A percentile compares a stretch with the other conserved stretches of the same genome.
Evolutionary conservation across 768 basidiomycete species (phyloP).

Genomic region (Zangia roseola): DNA sequence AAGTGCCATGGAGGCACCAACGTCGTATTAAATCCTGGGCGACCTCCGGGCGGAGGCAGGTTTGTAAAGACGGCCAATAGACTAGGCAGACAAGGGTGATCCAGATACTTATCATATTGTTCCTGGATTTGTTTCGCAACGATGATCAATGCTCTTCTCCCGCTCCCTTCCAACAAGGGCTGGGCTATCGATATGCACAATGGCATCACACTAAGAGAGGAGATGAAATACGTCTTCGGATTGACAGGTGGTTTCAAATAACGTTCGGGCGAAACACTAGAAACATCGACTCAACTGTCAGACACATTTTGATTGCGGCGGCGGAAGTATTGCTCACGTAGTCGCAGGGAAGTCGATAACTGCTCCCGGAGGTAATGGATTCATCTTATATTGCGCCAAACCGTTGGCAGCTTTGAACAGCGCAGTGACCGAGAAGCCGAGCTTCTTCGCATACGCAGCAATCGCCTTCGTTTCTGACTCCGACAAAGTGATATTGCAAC

Average conservation of each 20-base stretch:
- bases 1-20: constrained; percentile 3
- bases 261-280: constrained; percentile 18
- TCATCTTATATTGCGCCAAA: too few species aligned
- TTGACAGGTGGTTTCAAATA: constrained; percentile 16
- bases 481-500: not conserved
- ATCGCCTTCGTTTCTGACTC: constrained; percentile 7
- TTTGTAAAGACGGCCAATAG: not conserved
- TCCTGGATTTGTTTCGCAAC: constrained; percentile 13
- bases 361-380: too few species aligned
- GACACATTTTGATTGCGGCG: too few species aligned
- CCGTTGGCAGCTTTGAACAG: too few species aligned
- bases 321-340: constrained; percentile 11
- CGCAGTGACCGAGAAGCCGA: too few species aligned
- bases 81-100: constrained; percentile 15
- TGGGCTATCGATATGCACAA: constrained; percentile 16
- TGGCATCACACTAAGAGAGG: constrained; percentile 12
- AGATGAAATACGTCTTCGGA: constrained; percentile 18
- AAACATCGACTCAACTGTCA: too few species aligned
- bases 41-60: not conserved
- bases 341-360: not conserved
- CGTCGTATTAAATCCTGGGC: not conserved
- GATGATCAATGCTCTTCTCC: constrained; percentile 9
- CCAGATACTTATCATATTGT: constrained; percentile 10
- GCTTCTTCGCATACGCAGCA: too few species aligned
- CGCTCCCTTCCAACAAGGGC: constrained; percentile 2